These are phyloP conservation scores for Diaporthe humulicola DNA, from an alignment of 2,329 filamentous ascomycete species.

Conservation along the genomic window DNA sequence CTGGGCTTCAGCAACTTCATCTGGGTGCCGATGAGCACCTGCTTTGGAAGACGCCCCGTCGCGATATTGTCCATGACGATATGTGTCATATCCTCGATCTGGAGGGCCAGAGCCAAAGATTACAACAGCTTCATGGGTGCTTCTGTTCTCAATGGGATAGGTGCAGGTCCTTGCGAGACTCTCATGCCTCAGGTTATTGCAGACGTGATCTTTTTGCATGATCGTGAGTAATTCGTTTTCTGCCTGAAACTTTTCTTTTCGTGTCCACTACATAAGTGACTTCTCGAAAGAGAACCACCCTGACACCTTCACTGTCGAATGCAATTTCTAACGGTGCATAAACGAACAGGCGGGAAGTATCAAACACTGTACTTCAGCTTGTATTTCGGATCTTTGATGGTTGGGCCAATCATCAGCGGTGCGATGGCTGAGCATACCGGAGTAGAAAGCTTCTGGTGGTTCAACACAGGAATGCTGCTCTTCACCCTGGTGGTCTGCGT, in stretches of 20 bases:
- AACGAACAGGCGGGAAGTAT: conserved; percentile 60
- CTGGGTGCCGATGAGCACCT: conserved; percentile 64
- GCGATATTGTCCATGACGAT: conserved; percentile 59
- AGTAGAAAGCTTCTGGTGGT: conserved; percentile 76
- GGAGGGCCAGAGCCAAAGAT: conserved; percentile 67
- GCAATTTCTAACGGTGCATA: not conserved
- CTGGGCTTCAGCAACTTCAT: conserved; percentile 66
- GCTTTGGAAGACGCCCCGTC: conserved; percentile 61
- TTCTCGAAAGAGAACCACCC: not conserved
- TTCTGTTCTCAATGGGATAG: conserved; percentile 72
- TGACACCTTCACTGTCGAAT: too few relatives aligned
- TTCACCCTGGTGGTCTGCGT: conserved; percentile 64
- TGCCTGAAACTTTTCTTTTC: not conserved
- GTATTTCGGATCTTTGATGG: conserved; percentile 74
- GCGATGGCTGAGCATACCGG: conserved; percentile 70
- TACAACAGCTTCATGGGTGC: conserved; percentile 76
- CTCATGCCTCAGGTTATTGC: conserved; percentile 74
- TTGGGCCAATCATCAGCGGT: conserved; percentile 56
- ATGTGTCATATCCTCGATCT: conserved; percentile 59
- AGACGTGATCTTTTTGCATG: conserved; percentile 75
- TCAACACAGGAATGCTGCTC: conserved; percentile 69
- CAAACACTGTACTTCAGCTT: conserved; percentile 67
- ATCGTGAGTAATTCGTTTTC: conserved; percentile 52
- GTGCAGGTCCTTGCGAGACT: conserved; percentile 73
- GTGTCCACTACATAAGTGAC: not conserved